phyloP scores from a whole-genome alignment of 2,329 filamentous ascomycete species.

The Epichloe hybrida region DNA sequence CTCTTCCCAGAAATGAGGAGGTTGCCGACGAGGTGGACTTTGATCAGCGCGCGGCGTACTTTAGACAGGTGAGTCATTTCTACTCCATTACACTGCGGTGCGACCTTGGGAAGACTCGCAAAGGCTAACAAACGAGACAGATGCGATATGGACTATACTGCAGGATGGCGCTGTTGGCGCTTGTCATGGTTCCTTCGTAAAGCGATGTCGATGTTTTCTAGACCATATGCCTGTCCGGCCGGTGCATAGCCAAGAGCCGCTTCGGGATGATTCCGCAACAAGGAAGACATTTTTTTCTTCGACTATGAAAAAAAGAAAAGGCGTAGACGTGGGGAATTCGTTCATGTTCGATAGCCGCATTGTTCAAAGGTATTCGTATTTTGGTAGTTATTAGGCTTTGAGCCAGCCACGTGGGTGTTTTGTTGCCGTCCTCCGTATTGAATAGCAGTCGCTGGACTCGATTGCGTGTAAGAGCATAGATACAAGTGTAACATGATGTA shows the following conservation, averaged over 20 bases:
- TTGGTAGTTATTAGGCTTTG: neutral
- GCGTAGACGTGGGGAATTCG: constrained; percentile 2
- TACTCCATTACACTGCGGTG: neutral
- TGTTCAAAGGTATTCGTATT: constrained; percentile 4
- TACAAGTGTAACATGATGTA: neutral
- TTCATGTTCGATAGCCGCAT: neutral
- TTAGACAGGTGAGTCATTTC: constrained; percentile 73
- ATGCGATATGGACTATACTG: constrained; percentile 97
- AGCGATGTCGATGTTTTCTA: neutral
- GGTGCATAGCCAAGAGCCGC: neutral
- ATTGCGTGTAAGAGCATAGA: constrained; percentile 3
- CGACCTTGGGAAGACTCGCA: neutral
- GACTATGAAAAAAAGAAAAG: neutral
- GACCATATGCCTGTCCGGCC: neutral
- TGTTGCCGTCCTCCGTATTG: neutral
- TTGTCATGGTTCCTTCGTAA: constrained; percentile 53
- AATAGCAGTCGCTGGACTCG: constrained; percentile 4
- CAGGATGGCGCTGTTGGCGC: constrained; percentile 89
- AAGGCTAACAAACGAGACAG: constrained; percentile 29
- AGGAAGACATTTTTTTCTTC: neutral
- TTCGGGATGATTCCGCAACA: neutral
- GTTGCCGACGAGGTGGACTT: constrained; percentile 94
- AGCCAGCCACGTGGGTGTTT: neutral
- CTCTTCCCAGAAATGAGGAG: constrained; percentile 85
- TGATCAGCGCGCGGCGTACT: constrained; percentile 92